These are phyloP conservation scores for Baudoinia panamericana DNA, from an alignment of 495 filamentous ascomycete genomes.

Conservation along the genomic window DNA sequence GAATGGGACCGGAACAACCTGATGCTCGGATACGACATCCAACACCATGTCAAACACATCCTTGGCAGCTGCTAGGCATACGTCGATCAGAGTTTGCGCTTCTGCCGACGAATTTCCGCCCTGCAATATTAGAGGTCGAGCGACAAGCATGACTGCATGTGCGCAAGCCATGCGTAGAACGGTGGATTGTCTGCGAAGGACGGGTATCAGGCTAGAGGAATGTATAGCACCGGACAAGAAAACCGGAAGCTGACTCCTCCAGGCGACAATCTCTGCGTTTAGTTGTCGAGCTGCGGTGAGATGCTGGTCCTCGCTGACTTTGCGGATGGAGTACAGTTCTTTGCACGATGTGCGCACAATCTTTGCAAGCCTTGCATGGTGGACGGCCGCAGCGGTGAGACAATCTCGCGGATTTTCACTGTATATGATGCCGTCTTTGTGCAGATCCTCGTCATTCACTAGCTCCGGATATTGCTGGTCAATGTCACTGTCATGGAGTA, in stretches of 20 bases:
- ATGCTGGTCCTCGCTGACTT: background rate
- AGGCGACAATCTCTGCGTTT: slow-evolving; percentile 29
- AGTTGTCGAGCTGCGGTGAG: slow-evolving; percentile 18
- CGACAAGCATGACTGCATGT: slow-evolving; percentile 43
- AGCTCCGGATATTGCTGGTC: slow-evolving; percentile 41
- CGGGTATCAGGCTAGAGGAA: slow-evolving; percentile 36
- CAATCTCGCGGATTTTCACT: slow-evolving; percentile 35
- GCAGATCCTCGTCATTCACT: slow-evolving; percentile 43
- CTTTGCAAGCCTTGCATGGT: slow-evolving; percentile 9
- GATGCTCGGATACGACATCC: no score
- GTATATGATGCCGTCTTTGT: slow-evolving; percentile 9
- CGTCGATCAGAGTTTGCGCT: slow-evolving; percentile 30
- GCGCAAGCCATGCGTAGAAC: slow-evolving; percentile 41
- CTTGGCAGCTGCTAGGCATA: slow-evolving; percentile 36
- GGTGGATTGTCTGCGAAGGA: slow-evolving; percentile 42
- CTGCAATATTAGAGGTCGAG: slow-evolving; percentile 42
- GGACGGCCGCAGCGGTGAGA: slow-evolving; percentile 19
- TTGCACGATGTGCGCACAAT: slow-evolving; percentile 7
- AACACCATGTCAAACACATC: no score
- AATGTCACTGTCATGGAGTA: slow-evolving; percentile 41
- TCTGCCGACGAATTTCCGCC: slow-evolving; percentile 25
- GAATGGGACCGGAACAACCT: no score
- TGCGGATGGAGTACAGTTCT: slow-evolving; percentile 1
- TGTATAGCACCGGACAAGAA: slow-evolving; percentile 34
- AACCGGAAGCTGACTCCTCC: slow-evolving; percentile 34